Percentiles rank a stretch among this genome's conserved stretches.
Evolutionary conservation across 257 asterid genomes (phyloP).

Genomic region (Henckelia pumila): DNA sequence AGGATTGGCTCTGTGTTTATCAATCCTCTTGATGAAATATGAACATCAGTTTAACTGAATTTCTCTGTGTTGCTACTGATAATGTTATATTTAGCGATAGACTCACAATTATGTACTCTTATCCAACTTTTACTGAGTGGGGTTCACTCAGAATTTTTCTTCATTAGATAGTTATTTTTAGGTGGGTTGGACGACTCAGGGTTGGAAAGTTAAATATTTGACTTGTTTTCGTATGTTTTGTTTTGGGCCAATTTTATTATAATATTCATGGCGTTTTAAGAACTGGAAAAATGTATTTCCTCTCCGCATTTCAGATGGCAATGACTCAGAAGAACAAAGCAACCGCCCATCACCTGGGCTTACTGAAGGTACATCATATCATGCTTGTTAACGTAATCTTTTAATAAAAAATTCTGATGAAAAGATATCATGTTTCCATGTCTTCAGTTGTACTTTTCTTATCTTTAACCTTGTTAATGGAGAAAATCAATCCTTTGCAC

Average conservation of each 20-base stretch:
- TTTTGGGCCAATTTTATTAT: conserved; percentile 10
- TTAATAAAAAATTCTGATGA: conserved; percentile 13
- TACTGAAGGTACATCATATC: conserved; percentile 63
- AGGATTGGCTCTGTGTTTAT: too few species aligned
- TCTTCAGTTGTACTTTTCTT: not conserved
- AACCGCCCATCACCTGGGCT: conserved; percentile 94
- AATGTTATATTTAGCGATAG: not conserved
- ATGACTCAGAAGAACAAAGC: conserved; percentile 98
- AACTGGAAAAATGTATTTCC: conserved; percentile 16
- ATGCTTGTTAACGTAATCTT: not conserved
- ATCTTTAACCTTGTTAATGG: conserved; percentile 1
- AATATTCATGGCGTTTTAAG: not conserved
- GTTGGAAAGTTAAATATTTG: not conserved
- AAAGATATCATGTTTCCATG: not conserved
- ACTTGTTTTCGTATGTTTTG: not conserved
- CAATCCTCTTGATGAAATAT: not conserved
- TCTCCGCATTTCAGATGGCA: conserved; percentile 70
- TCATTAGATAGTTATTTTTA: not conserved
- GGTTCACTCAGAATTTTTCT: not conserved
- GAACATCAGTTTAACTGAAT: not conserved
- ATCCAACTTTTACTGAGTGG: not conserved
- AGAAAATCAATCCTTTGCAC: not conserved
- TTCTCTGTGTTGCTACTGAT: not conserved
- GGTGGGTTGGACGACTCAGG: not conserved
- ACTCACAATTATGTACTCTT: not conserved